phyloP scores from a whole-genome alignment of 768 basidiomycete genomes.

The Pleurotus salmoneostramineus region DNA sequence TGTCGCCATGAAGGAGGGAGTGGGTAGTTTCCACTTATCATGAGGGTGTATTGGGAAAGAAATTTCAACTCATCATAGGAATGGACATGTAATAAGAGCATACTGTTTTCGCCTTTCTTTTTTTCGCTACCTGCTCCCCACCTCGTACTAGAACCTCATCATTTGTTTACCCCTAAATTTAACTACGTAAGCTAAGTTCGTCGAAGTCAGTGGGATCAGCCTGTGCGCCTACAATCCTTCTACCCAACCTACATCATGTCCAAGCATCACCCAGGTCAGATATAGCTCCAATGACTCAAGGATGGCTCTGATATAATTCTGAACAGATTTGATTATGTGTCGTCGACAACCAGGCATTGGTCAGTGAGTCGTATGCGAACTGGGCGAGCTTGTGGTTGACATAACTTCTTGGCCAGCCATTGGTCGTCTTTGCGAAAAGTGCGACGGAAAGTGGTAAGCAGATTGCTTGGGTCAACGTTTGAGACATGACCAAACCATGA shows the following conservation, averaged over 20 bases:
- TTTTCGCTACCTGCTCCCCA: slow-evolving; percentile 2
- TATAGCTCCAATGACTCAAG: background rate
- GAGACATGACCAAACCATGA: background rate
- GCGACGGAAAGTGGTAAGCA: slow-evolving; percentile 96
- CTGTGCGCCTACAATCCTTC: background rate
- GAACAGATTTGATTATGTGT: slow-evolving; percentile 94
- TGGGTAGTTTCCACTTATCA: slow-evolving; percentile 96
- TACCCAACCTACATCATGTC: slow-evolving; percentile 51
- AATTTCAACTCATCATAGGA: slow-evolving; percentile 10
- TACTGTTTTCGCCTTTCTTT: slow-evolving; percentile 5
- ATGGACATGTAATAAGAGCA: slow-evolving; percentile 8
- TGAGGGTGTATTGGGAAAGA: slow-evolving; percentile 29
- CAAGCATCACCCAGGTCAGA: slow-evolving; percentile 82
- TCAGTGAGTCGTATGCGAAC: slow-evolving; percentile 28
- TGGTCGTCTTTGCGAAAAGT: slow-evolving; percentile 64
- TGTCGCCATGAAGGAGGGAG: slow-evolving; percentile 88
- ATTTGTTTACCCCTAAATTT: background rate
- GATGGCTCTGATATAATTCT: slow-evolving; percentile 6
- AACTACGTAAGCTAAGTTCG: background rate
- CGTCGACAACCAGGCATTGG: slow-evolving; percentile 97
- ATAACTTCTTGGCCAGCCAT: slow-evolving; percentile 56
- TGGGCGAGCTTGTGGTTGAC: slow-evolving; percentile 1
- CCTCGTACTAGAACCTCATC: background rate
- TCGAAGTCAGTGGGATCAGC: background rate
- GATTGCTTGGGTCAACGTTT: background rate